Evolutionary conservation across 768 basidiomycete genomes (phyloP).

Genomic region (Botryobasidium botryosum): DNA sequence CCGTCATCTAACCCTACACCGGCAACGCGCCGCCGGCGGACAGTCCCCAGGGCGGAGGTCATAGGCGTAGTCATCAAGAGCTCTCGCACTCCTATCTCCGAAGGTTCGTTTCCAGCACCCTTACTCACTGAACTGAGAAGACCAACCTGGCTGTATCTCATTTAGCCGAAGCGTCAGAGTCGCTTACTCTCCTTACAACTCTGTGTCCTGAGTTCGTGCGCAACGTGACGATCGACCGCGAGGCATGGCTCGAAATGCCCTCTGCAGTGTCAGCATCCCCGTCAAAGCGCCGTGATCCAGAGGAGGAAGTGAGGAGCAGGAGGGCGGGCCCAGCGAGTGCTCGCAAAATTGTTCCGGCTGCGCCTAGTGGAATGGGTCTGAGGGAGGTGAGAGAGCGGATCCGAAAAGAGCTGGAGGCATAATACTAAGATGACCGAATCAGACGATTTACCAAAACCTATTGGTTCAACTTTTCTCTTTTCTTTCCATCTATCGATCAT

Average conservation of each 20-base stretch:
- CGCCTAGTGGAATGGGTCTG: neutral
- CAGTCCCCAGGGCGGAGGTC: constrained; percentile 10
- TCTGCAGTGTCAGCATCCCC: constrained; percentile 1
- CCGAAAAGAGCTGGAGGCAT: constrained; percentile 7
- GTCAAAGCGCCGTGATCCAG: constrained; percentile 4
- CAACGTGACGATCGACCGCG: constrained; percentile 6
- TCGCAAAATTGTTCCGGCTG: neutral
- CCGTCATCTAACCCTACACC: constrained; percentile 3
- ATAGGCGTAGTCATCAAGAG: constrained; percentile 9
- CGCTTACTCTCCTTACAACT: constrained; percentile 3
- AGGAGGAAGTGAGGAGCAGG: constrained; percentile 9
- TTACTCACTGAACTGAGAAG: neutral
- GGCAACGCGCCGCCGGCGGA: constrained; percentile 4
- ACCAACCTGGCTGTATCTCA: neutral
- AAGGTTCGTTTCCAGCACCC: constrained; percentile 1
- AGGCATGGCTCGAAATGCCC: constrained; percentile 9
- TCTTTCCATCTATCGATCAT: too few species aligned
- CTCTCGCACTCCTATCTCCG: constrained; percentile 8
- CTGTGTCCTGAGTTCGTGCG: constrained; percentile 8
- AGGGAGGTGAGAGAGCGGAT: constrained; percentile 11
- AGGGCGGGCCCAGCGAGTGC: constrained; percentile 1
- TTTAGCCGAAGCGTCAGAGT: constrained; percentile 8
- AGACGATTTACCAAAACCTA: too few species aligned
- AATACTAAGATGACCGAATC: too few species aligned
- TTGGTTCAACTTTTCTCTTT: too few species aligned